phyloP scores from a whole-genome alignment of 2,329 filamentous ascomycete genomes.

The Beauveria scarabaeidicola region DNA sequence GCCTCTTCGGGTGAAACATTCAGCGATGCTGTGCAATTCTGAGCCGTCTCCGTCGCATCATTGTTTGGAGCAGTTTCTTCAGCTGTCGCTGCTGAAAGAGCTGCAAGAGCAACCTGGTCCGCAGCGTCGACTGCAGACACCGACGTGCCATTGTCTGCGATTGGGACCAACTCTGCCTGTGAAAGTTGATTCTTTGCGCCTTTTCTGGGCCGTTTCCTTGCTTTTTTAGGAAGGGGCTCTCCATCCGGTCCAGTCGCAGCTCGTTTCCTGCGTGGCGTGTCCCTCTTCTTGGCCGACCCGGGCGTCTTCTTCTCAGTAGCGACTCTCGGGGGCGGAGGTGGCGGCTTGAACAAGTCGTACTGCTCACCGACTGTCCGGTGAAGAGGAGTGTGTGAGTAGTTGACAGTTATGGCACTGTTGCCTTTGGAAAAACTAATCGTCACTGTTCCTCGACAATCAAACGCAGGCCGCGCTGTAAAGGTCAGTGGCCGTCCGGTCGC shows the following conservation, averaged over 20 bases:
- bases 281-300: constrained; percentile 6
- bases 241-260: neutral
- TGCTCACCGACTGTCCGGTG: constrained; percentile 47
- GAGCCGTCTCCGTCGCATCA: neutral
- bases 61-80: neutral
- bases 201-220: neutral
- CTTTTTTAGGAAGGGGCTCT: neutral
- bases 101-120: constrained; percentile 8
- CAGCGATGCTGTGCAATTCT: constrained; percentile 16
- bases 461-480: constrained; percentile 45
- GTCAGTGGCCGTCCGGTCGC: constrained; percentile 4
- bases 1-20: constrained; percentile 37
- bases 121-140: neutral
- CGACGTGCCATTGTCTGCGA: neutral
- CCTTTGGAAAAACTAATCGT: constrained; percentile 41
- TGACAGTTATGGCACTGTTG: constrained; percentile 39
- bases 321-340: constrained; percentile 24
- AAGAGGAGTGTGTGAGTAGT: constrained; percentile 48
- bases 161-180: constrained; percentile 5
- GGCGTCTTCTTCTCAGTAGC: constrained; percentile 18
- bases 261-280: constrained; percentile 2
- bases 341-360: constrained; percentile 37
- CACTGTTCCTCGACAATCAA: constrained; percentile 48
- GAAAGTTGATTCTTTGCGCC: constrained; percentile 8
- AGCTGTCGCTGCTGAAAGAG: neutral